phyloP scores from a whole-genome alignment of 2,329 filamentous ascomycete genomes.

The Grosmannia penicillata region DNA sequence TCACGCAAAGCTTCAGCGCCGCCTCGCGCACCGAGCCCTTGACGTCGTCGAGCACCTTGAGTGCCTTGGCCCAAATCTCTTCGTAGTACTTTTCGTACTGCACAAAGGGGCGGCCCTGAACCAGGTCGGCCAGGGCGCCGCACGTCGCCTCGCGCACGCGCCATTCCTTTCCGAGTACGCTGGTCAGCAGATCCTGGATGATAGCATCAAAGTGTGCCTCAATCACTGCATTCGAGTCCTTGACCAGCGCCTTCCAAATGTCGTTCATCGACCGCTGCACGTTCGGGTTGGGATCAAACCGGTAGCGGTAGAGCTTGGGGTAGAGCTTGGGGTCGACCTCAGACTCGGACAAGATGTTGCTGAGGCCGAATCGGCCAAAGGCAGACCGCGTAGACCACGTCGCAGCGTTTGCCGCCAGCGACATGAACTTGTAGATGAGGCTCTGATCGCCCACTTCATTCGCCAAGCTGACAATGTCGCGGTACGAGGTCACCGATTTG shows the following conservation, averaged over 20 bases:
- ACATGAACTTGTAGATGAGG: constrained; percentile 98
- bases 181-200: constrained; percentile 72
- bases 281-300: constrained; percentile 88
- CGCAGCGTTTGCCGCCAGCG: constrained; percentile 83
- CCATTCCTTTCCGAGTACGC: constrained; percentile 85
- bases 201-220: constrained; percentile 78
- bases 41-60: constrained; percentile 92
- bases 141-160: constrained; percentile 85
- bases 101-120: constrained; percentile 62
- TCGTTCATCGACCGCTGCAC: constrained; percentile 94
- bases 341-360: constrained; percentile 80
- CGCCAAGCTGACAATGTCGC: constrained; percentile 91
- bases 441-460: constrained; percentile 92
- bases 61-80: constrained; percentile 70
- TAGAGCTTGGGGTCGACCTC: constrained; percentile 85
- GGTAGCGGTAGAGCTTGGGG: constrained; percentile 84
- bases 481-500: constrained; percentile 84
- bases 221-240: constrained; percentile 64
- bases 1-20: constrained; percentile 68
- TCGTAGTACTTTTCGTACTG: constrained; percentile 76
- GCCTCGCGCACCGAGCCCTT: constrained; percentile 77
- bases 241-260: constrained; percentile 94
- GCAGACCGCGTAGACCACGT: constrained; percentile 97
- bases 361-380: constrained; percentile 86
- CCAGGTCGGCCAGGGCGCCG: constrained; percentile 72